Percentiles rank a stretch among this genome's conserved stretches.
Conservation (phyloP, 768 basidiomycete genomes). For the Symmetrospora coprosmae region DNA sequence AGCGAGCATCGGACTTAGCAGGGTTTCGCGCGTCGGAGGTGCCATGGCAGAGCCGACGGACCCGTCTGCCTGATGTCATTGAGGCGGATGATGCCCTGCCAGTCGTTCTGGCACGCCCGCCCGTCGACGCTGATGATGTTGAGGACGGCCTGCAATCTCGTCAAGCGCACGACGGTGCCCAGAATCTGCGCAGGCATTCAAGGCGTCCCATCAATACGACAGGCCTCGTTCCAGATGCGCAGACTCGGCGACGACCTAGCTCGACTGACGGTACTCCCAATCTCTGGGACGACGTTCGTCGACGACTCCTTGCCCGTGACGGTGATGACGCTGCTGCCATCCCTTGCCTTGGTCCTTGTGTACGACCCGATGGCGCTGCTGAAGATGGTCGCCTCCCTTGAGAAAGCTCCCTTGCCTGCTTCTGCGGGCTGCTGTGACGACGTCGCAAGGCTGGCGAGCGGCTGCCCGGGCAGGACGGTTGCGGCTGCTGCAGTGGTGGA, state of each 20-base stretch:
- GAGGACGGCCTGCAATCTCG: conserved; percentile 65
- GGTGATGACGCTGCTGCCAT: conserved; percentile 2
- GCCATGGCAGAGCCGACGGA: conserved; percentile 52
- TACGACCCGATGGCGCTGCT: not conserved
- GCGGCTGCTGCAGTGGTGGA: not conserved
- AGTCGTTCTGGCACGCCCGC: conserved; percentile 73
- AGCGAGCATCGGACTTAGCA: not conserved
- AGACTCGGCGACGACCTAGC: not conserved
- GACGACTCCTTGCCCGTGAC: conserved; percentile 7
- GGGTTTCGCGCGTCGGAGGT: conserved; percentile 47
- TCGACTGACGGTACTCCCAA: not conserved
- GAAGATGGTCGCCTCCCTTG: conserved; percentile 19
- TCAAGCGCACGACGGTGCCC: conserved; percentile 66
- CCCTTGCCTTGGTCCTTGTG: no score
- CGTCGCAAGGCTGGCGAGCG: not conserved
- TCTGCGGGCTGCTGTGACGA: not conserved
- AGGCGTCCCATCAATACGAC: conserved; percentile 28
- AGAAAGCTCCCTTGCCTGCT: conserved; percentile 20
- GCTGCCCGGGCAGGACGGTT: conserved; percentile 23
- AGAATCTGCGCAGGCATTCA: no score
- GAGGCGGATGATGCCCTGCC: conserved; percentile 68
- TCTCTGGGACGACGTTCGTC: not conserved
- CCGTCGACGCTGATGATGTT: conserved; percentile 79
- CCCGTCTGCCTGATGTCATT: conserved; percentile 78
- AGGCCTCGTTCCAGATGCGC: not conserved